Base-by-base conservation (phyloP, 306 rosid species). In the Ziziphus jujuba region DNA sequence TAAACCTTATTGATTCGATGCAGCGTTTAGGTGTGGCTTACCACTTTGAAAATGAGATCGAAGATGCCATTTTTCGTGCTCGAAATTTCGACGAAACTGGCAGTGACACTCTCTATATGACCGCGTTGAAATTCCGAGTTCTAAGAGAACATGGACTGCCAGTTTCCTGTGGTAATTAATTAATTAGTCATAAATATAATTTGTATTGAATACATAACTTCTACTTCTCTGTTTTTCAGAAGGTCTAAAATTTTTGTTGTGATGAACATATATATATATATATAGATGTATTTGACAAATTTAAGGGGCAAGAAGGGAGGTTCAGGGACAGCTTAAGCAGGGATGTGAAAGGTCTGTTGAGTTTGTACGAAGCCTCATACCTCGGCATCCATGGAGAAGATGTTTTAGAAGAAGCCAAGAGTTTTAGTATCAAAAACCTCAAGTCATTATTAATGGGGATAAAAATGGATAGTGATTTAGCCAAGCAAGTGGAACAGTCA, bases 301-400 rank as follows among this genome's bases (percentile, higher is more conserved):
- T 70, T 14, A 54, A 22, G 47, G 44, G 62, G 33, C 7, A 21
- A n/a, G 50, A 60, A 5, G 84, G 71, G 12, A 24, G 58, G 20
- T 79, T 79, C 47, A 43, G 34, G 15, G 62, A 70, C 12, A 31
- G 48, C 66, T 38, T 79, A 31, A 74, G 71, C 55, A 19, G 9
- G 8, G 77, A 65, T 14, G 20, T 36, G 31, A 65, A 74, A 19
- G 80, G 73, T 23, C 44, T 74, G 52, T n/a, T 65, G 77, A 65
- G 74, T 61, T 65, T 79, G 66, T 79, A 59, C 49, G 80, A 79
- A 53, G 77, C 80, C 21, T 64, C 83, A 2, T 56, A 69, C 44
- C 76, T 79, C 5, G 53, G 70, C 13, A 64, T 74, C 62, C 48
- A 15, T 5, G 80, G 58, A 55, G 77, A 74, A 79, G 67, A 79